These are phyloP conservation scores for Murraya koenigii DNA, from an alignment of 345 rosid species.

Conservation along the genomic window DNA sequence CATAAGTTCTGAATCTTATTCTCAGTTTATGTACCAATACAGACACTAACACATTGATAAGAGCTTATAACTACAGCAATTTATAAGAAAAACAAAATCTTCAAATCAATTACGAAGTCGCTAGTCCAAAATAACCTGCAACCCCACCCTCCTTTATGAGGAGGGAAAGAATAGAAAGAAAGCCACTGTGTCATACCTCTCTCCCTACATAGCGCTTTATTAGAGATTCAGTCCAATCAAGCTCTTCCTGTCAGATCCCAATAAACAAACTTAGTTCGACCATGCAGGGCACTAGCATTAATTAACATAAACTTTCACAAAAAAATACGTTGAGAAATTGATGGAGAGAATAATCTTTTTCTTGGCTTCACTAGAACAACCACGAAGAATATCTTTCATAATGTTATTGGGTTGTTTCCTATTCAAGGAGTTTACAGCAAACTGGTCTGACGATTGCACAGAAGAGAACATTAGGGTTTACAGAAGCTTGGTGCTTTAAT, in stretches of 20 bases:
- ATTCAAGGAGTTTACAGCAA: neutral
- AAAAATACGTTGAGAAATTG: neutral
- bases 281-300: neutral
- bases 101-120: neutral
- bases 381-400: neutral
- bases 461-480: neutral
- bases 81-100: neutral
- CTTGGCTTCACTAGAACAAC: neutral
- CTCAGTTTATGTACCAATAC: neutral
- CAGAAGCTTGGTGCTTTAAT: neutral
- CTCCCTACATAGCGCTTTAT: constrained; percentile 71
- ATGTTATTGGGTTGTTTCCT: neutral
- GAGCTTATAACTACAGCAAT: neutral
- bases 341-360: neutral
- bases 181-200: constrained; percentile 48
- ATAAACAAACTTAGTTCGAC: constrained; percentile 3
- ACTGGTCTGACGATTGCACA: neutral
- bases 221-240: constrained; percentile 68
- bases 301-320: neutral
- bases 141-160: neutral
- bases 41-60: neutral
- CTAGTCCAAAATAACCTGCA: neutral
- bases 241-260: constrained; percentile 67
- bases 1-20: neutral
- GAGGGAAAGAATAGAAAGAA: neutral